Conservation (phyloP, 257 asterid species). For the Striga asiatica region DNA sequence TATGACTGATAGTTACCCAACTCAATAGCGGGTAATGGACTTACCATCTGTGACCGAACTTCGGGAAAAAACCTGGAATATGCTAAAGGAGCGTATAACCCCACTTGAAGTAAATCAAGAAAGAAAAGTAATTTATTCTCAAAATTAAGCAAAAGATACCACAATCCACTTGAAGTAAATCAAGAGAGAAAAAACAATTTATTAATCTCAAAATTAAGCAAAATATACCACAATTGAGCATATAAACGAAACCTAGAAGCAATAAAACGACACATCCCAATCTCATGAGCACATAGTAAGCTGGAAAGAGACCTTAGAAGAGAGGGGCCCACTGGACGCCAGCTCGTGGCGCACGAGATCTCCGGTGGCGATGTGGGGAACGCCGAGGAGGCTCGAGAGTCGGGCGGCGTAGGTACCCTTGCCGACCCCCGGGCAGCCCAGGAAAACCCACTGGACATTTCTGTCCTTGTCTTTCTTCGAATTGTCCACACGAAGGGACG, state of each 20-base stretch:
- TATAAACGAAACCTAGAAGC: background rate
- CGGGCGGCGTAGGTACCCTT: slow-evolving; percentile 94
- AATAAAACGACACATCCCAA: background rate
- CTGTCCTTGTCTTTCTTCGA: slow-evolving; percentile 35
- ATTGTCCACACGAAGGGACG: slow-evolving; percentile 17
- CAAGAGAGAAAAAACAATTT: background rate
- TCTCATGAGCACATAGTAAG: background rate
- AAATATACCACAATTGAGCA: background rate
- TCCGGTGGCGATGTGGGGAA: slow-evolving; percentile 92
- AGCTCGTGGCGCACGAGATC: slow-evolving; percentile 93
- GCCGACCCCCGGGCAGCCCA: slow-evolving; percentile 97
- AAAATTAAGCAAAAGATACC: background rate
- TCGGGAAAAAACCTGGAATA: too few species aligned
- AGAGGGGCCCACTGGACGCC: slow-evolving; percentile 51
- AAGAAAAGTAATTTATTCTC: background rate
- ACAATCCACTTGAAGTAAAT: background rate
- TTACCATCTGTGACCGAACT: too few species aligned
- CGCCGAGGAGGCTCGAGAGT: slow-evolving; percentile 62
- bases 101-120: background rate
- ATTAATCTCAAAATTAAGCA: background rate
- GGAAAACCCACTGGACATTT: slow-evolving; percentile 86
- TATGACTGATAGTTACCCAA: too few species aligned
- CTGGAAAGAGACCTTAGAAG: slow-evolving; percentile 44
- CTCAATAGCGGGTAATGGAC: too few species aligned
- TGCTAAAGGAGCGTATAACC: too few species aligned